A percentile compares a stretch with the other conserved stretches of the same genome.
Conservation (phyloP, 257 asterid genomes). For the Solanum piurae region DNA sequence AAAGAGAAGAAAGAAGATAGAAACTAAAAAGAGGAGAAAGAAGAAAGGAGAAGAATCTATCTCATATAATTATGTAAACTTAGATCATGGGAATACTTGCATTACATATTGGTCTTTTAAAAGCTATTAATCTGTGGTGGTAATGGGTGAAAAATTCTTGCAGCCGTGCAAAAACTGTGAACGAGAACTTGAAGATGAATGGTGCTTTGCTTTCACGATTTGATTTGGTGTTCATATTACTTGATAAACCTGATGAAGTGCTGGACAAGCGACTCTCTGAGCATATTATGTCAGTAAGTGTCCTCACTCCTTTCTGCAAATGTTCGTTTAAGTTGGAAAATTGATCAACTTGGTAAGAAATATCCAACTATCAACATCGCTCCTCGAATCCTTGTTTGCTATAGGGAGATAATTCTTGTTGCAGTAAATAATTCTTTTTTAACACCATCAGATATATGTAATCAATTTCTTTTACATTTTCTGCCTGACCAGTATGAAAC, state of each 20-base stretch:
- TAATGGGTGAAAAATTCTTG: not conserved
- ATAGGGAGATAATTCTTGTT: not conserved
- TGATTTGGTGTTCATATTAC: constrained; percentile 97
- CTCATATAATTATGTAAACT: not conserved
- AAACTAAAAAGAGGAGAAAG: not conserved
- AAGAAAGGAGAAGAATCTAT: not conserved
- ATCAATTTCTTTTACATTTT: not conserved
- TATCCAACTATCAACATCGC: not conserved
- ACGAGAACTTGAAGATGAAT: constrained; percentile 94
- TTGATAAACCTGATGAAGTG: constrained; percentile 89
- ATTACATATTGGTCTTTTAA: not conserved
- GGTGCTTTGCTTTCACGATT: constrained; percentile 92
- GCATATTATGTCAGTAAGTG: constrained; percentile 98
- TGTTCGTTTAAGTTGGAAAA: not conserved
- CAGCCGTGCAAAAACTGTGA: constrained; percentile 99
- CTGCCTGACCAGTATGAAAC: not conserved
- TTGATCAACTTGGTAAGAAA: not conserved
- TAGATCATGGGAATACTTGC: not conserved
- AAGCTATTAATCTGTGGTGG: not conserved
- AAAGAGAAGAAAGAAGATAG: not conserved
- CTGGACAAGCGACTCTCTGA: constrained; percentile 91
- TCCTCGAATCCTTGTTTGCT: not conserved
- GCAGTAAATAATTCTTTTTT: not conserved
- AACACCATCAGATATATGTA: not conserved
- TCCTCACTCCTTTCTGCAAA: constrained; percentile 7